Conservation (phyloP, 495 filamentous ascomycete genomes). For the Penicillium nucicola region DNA sequence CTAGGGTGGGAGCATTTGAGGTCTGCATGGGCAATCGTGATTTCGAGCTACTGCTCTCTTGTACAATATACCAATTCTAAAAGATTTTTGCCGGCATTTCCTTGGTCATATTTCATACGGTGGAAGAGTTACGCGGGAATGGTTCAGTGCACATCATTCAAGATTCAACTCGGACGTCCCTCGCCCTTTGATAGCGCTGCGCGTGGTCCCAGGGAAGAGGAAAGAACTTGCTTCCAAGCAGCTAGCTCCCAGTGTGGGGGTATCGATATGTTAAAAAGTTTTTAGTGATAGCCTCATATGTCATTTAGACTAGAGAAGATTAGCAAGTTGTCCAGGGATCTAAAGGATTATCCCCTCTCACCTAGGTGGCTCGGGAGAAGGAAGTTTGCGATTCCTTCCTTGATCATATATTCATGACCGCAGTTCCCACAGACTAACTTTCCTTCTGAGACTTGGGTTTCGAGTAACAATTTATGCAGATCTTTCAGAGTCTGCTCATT, state of each 20-base stretch:
- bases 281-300: background rate
- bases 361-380: conserved; percentile 90
- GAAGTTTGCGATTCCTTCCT: conserved; percentile 96
- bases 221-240: background rate
- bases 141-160: too few species aligned
- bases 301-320: conserved; percentile 1
- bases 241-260: background rate
- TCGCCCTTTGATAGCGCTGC: background rate
- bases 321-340: background rate
- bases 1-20: conserved; percentile 9
- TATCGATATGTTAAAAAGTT: background rate
- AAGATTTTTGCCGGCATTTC: conserved; percentile 6
- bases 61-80: conserved; percentile 28
- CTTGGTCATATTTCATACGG: background rate
- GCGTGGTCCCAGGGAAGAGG: background rate
- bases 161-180: background rate
- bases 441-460: conserved; percentile 85
- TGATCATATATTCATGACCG: conserved; percentile 86
- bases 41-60: conserved; percentile 21
- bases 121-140: background rate
- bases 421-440: conserved; percentile 89
- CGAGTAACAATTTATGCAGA: conserved; percentile 77
- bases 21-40: conserved; percentile 16
- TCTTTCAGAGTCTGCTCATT: conserved; percentile 69
- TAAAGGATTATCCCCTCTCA: conserved; percentile 15